Evolutionary conservation across 208 protist species (phyloP), one percentile per base, ranked within the genome.

Genomic region (Crithidia mellificae): DNA sequence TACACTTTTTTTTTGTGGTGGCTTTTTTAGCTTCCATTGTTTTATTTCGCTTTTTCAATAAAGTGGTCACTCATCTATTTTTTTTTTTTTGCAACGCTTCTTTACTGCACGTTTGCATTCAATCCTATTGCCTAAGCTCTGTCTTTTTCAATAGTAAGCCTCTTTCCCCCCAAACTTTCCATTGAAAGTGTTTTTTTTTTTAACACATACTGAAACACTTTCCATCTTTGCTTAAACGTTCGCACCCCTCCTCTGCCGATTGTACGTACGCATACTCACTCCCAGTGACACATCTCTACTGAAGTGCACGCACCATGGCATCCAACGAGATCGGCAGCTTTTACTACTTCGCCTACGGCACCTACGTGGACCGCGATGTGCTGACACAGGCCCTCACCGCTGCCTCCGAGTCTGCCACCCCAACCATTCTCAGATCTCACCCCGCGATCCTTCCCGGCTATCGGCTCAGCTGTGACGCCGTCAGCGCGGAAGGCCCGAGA

Each of bases 271-370:
- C 34, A 38, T n/a, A n/a, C 22, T 46, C 30, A 22, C 32, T 63
- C 47, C 11, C 12, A 9, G 14, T 49, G 43, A 5, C 19, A 20
- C 43, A 22, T 49, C 43, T 20, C 43, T 20, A 6, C 19, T 20
- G 6, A 20, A 5, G 5, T 17, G 12, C 39, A 20, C 27, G 14
- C 44, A 46, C 6, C 51, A 78, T 78, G 73, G 4, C 51, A 22
- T 47, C 56, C 12, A 43, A 47, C 46, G 43, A n/a, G 6, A 6
- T 49, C 9, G 49, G 34, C 24, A 74, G 22, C 27, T 77, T 79
- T 55, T 73, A 65, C 38, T 83, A 79, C 68, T 78, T 83, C 41
- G 77, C 68, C 24, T 85, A 85, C 65, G 80, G 77, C 44, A 68
- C 56, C 15, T 68, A 64, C 51, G 65, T 72, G 14, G 32, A 59